Conservation (phyloP, 2,329 filamentous ascomycete species). For the Pochonia chlamydosporia region DNA sequence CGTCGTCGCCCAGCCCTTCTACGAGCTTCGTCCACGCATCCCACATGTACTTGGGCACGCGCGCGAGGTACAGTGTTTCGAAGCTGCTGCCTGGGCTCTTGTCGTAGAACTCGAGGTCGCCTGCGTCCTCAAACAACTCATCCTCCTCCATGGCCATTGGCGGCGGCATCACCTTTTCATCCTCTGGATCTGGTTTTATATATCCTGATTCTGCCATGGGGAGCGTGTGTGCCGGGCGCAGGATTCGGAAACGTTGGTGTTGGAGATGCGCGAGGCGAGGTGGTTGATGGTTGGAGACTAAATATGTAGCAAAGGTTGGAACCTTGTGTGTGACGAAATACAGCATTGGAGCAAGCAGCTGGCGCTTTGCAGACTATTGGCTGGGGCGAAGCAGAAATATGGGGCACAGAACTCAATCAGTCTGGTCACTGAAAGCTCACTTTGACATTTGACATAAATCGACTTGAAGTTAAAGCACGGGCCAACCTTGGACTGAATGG, state of each 20-base stretch:
- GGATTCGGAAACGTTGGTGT: neutral
- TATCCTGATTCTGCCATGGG: conserved; percentile 26
- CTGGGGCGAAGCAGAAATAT: too few species aligned
- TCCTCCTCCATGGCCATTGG: conserved; percentile 51
- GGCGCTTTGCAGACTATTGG: neutral
- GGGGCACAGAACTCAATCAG: too few species aligned
- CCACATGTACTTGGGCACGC: conserved; percentile 75
- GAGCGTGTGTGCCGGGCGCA: neutral
- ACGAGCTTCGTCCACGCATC: conserved; percentile 59
- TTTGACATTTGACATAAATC: too few species aligned
- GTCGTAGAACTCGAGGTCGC: conserved; percentile 52
- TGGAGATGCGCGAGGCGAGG: neutral
- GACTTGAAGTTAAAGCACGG: too few species aligned
- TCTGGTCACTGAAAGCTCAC: too few species aligned
- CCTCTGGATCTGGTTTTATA: conserved; percentile 46
- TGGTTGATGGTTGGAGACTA: neutral
- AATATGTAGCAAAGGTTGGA: too few species aligned
- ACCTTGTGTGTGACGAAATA: neutral
- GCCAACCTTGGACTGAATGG: too few species aligned
- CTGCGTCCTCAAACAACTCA: conserved; percentile 59
- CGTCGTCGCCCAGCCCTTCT: conserved; percentile 66
- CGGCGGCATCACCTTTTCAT: conserved; percentile 27
- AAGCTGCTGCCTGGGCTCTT: conserved; percentile 33
- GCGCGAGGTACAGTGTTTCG: conserved; percentile 62
- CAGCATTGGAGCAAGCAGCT: neutral